Evolutionary conservation across 2,329 filamentous ascomycete genomes (phyloP), one percentile per base, ranked within the genome.

Genomic region (Decorospora gaudefroyi): DNA sequence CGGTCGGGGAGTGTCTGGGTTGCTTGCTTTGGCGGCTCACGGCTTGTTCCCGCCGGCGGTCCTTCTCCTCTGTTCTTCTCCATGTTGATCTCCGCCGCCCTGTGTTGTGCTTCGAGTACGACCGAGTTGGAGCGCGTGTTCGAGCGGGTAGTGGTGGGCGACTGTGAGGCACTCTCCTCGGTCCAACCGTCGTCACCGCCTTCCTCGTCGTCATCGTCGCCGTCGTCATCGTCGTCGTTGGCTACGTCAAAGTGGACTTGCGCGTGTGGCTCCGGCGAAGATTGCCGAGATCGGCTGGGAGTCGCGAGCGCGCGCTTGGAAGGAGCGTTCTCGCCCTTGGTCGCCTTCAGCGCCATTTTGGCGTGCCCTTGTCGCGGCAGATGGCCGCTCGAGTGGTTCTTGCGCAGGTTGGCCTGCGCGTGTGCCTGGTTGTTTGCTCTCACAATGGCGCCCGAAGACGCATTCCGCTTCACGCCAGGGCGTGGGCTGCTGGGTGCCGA

Each of bases 321-420:
- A 17, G 56, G 50, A 18, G 64, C 59, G 17, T 61, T 46, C 33
- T 68, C 62, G 46, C 62, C 64, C 55, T 68, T 69, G 19, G 65
- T 58, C 15, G 61, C 43, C 57, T 71, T 71, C 22, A 66, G 57
- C 18, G 72, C 48, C 44, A 70, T 71, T 59, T 73, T 73, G 3
- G 64, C 60, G 21, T 68, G 70, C 13, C 62, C 64, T 38, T 72
- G 62, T 12, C 73, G 66, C 22, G 72, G 64, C 36, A 77, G 65
- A 46, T 76, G 73, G 11, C 74, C 72, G 59, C 75, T 76, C 18
- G 72, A 75, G 45, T 72, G 65, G 49, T 73, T 74, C 55, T 70
- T 72, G 59, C 67, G 68, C 45, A 74, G 53, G 16, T 58, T 60
- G 6, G 59, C 55, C 28, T 69, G 64, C 10, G 61, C 60, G 30